These are phyloP conservation scores for Tulasnella sp. DNA, from an alignment of 768 basidiomycete genomes.

Conservation along the genomic window DNA sequence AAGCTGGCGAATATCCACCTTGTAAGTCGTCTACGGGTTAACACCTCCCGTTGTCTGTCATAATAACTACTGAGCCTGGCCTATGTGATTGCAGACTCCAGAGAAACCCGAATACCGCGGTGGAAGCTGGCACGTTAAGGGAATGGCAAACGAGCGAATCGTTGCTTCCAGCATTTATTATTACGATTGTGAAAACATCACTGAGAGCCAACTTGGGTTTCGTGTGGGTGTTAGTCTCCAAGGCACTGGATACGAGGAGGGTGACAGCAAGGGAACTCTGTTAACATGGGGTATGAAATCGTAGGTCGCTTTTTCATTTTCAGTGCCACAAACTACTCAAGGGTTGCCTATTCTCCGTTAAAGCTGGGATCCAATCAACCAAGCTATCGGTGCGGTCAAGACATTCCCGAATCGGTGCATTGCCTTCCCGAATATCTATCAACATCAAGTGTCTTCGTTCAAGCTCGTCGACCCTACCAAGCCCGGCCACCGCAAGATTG, in stretches of 20 bases:
- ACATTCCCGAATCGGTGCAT: no score
- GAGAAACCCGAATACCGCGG: conserved; percentile 54
- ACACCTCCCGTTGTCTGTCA: neutral
- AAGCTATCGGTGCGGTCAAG: neutral
- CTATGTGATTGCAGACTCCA: conserved; percentile 39
- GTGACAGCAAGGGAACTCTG: conserved; percentile 42
- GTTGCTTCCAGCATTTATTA: no score
- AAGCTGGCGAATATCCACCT: conserved; percentile 47
- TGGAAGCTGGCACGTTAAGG: conserved; percentile 51
- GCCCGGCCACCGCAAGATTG: no score
- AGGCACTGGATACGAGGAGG: conserved; percentile 37
- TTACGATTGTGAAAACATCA: conserved; percentile 13
- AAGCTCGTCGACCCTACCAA: no score
- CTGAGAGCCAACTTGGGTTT: conserved; percentile 43
- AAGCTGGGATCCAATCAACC: neutral
- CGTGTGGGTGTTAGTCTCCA: conserved; percentile 39
- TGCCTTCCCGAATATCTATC: no score
- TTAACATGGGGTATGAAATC: conserved; percentile 52
- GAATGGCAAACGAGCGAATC: conserved; percentile 41
- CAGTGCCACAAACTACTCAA: conserved; percentile 40
- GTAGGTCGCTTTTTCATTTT: neutral
- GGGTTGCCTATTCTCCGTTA: neutral
- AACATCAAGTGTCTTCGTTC: no score
- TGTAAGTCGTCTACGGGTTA: conserved; percentile 43
- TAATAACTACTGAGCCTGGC: neutral